Base-by-base conservation (phyloP, 768 basidiomycete genomes). In the Hericium rajendrae region DNA sequence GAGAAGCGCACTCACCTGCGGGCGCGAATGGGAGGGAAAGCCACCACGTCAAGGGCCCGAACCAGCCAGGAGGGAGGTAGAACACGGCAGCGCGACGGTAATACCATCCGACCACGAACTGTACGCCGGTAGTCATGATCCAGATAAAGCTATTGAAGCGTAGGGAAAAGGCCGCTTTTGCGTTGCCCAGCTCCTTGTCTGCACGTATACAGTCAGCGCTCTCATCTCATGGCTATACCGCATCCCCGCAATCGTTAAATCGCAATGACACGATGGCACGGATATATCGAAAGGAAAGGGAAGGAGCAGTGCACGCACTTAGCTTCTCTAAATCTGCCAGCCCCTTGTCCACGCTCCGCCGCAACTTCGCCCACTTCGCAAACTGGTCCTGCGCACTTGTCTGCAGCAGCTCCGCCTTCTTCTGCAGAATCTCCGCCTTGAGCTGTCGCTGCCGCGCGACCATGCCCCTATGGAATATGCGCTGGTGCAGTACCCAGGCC, bases 371-470 rank as follows among this genome's bases (percentile, higher is more conserved):
- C 95, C 97, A 98, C 73, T 93, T 97, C 18, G 94, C 91, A 69
- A 99, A 99, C 67, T 98, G 91, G 67, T 97, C 94, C 68, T 98
- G 97, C 16, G 93, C 89, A 65, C 90, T 93, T 38, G 94, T 98
- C 68, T 84, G 84, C 60, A 87, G 70, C 3, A 98, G 82, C 68
- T 97, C 92, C 24, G 87, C 78, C 72, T 94, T 94, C 39, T 83
- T 86, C 28, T 73, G 69, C 48, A 97, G 76, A 32, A 97, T 81
- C 56, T 94, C 85, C 8, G 79, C 73, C 71, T 95, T 93, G 63
- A 97, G 83, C 59, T 76, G 71, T 22, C 79, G 76, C 66, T 94
- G 90, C 58, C 79, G 75, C 48, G 77, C 64, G 13, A 79, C 74
- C 32, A 79, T 71, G 9, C 77, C 72, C 8, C 79, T 72, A 66